phyloP scores from a whole-genome alignment of 495 filamentous ascomycete species.

The Lophiostoma macrostomum region DNA sequence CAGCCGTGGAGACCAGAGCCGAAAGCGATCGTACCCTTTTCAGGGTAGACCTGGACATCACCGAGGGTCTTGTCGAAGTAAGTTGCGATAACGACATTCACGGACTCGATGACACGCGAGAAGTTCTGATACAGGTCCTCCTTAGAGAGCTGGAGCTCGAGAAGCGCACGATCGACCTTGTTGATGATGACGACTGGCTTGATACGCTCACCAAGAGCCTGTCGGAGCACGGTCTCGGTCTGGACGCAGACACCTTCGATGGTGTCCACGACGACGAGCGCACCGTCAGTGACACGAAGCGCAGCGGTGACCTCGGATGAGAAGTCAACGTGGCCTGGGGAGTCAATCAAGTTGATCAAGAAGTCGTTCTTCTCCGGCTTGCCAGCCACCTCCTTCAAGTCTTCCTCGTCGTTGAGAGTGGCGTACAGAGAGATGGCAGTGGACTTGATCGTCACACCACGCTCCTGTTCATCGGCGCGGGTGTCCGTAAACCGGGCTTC shows the following conservation, averaged over 20 bases:
- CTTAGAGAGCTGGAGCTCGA: constrained; percentile 96
- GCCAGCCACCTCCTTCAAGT: constrained; percentile 92
- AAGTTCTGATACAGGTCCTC: constrained; percentile 99
- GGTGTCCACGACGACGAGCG: constrained; percentile 98
- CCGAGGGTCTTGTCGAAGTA: constrained; percentile 96
- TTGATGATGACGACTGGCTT: constrained; percentile 99
- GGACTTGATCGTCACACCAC: constrained; percentile 99
- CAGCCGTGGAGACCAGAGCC: constrained; percentile 99
- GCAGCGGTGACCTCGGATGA: constrained; percentile 99
- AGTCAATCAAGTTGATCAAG: constrained; percentile 99
- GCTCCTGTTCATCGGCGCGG: constrained; percentile 94
- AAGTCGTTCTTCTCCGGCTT: constrained; percentile 88
- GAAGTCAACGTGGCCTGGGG: constrained; percentile 99
- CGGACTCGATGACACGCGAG: constrained; percentile 97
- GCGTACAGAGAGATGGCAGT: constrained; percentile 99
- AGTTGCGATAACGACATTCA: constrained; percentile 99
- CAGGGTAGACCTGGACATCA: constrained; percentile 97
- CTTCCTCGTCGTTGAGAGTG: constrained; percentile 73
- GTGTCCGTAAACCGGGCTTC: constrained; percentile 96
- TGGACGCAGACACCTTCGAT: constrained; percentile 99
- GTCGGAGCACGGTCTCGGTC: constrained; percentile 98
- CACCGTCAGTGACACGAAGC: constrained; percentile 99
- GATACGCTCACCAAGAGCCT: constrained; percentile 99
- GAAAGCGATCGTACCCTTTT: constrained; percentile 96
- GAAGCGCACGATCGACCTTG: constrained; percentile 99